Conservation (phyloP, 176 grass and related monocot species). For the Musa beccarii region DNA sequence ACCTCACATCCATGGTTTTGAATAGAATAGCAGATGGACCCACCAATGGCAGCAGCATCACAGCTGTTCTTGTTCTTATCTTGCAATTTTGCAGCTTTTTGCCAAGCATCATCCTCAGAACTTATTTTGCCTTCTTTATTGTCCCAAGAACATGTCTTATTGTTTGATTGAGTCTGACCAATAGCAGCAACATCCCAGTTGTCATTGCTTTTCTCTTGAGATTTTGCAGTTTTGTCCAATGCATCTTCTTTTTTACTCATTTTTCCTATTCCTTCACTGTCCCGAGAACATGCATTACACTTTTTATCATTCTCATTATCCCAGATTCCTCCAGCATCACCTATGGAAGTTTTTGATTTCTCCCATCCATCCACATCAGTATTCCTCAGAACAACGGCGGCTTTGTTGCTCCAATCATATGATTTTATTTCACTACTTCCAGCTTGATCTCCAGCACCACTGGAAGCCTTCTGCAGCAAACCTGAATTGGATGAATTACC, state of each 20-base stretch:
- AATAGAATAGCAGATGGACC: neutral
- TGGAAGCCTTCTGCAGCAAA: too few relatives aligned
- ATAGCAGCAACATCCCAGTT: neutral
- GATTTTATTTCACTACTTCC: neutral
- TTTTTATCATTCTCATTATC: neutral
- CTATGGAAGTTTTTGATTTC: conserved; percentile 8
- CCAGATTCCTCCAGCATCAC: conserved; percentile 18
- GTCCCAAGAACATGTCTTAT: neutral
- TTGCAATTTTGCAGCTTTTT: neutral
- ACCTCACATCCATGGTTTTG: neutral
- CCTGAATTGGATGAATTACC: neutral
- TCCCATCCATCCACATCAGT: conserved; percentile 19
- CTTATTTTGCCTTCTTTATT: conserved; percentile 4
- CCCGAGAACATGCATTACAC: conserved; percentile 31
- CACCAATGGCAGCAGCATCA: neutral
- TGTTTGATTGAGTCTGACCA: neutral
- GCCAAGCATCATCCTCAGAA: neutral
- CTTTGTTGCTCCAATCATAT: neutral
- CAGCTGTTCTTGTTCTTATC: neutral
- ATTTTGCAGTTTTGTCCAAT: conserved; percentile 3
- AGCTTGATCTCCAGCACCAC: neutral
- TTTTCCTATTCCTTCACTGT: conserved; percentile 19
- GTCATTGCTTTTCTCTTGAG: conserved; percentile 8
- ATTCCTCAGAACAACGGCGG: neutral
- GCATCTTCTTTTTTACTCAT: neutral